phyloP scores from a whole-genome alignment of 148 eudicot genomes.

The Rhododendron kiyosumense region DNA sequence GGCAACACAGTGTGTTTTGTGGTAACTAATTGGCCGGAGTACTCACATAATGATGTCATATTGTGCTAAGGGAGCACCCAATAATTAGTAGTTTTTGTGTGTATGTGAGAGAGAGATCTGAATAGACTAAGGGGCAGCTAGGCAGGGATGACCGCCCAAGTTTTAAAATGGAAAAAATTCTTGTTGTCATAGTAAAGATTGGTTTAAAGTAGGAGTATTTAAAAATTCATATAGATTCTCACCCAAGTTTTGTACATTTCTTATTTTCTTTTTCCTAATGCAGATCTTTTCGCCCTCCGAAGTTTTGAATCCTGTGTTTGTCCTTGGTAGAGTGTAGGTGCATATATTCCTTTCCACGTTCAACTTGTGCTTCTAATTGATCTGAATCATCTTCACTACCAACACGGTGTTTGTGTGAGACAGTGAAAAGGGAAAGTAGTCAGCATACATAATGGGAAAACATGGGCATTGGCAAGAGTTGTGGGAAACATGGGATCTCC shows the following conservation, averaged over 20 bases:
- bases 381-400: not conserved
- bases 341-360: not conserved
- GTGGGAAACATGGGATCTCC: constrained; percentile 27
- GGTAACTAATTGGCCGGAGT: not conserved
- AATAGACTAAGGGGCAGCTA: not conserved
- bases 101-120: not conserved
- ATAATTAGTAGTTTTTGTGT: no score
- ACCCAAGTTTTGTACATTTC: not conserved
- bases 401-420: not conserved
- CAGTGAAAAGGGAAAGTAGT: not conserved
- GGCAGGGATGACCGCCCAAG: not conserved
- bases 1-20: no score
- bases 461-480: not conserved
- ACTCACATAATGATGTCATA: no score
- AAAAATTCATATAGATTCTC: not conserved
- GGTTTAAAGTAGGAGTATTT: not conserved
- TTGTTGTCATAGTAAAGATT: not conserved
- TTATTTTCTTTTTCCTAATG: not conserved
- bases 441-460: not conserved
- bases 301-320: not conserved
- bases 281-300: not conserved
- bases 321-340: not conserved
- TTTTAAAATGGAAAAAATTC: not conserved
- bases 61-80: not conserved
- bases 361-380: not conserved